Conservation (phyloP, 768 basidiomycete genomes). For the Thelephora ganbajun region DNA sequence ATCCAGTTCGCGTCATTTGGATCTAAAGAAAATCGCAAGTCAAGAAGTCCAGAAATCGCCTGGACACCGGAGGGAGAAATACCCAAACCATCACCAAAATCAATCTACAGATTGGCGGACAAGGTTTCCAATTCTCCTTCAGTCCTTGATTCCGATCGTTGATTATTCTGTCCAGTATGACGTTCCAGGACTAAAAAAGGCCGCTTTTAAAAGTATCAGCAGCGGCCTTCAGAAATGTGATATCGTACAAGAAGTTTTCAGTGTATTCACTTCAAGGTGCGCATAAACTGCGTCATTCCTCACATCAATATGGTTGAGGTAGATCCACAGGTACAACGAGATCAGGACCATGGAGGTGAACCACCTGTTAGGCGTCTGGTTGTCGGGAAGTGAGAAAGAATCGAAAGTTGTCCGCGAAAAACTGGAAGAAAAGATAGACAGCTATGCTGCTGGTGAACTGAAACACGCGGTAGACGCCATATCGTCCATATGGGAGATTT, state of each 20-base stretch:
- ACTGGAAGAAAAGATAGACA: too few relatives aligned
- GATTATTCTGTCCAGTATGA: background rate
- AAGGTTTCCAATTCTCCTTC: background rate
- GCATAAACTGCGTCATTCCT: background rate
- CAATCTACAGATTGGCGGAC: background rate
- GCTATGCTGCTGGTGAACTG: too few relatives aligned
- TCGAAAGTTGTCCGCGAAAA: too few relatives aligned
- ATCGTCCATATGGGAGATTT: too few relatives aligned
- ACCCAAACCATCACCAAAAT: background rate
- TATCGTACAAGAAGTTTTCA: background rate
- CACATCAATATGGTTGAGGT: too few relatives aligned
- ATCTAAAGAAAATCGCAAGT: background rate
- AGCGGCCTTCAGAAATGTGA: background rate
- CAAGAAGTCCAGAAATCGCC: background rate
- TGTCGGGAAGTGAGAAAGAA: too few relatives aligned
- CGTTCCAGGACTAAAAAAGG: background rate
- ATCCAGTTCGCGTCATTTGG: background rate
- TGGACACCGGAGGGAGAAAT: background rate
- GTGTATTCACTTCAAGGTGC: background rate
- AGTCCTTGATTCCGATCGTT: too few relatives aligned
- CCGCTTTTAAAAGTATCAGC: background rate
- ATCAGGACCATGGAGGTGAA: too few relatives aligned
- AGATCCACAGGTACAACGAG: too few relatives aligned
- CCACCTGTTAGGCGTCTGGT: too few relatives aligned
- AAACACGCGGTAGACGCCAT: too few relatives aligned